phyloP scores from a whole-genome alignment of 2,329 filamentous ascomycete species.

The Ophiostoma sp. region DNA sequence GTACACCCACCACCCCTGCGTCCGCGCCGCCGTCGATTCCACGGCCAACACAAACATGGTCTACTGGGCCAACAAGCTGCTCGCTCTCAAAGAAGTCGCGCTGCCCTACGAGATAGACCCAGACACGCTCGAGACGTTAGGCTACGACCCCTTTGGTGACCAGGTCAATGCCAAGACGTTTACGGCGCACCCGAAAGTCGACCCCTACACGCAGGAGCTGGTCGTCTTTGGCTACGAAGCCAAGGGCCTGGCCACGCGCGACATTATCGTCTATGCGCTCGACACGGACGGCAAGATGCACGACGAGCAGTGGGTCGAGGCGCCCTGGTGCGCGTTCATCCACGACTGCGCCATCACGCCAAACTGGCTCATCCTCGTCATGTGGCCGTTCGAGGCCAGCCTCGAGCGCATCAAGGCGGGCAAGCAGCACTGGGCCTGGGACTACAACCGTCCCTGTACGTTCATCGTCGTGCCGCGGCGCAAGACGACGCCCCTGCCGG shows the following conservation, averaged over 20 bases:
- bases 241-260: constrained; percentile 36
- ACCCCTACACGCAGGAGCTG: constrained; percentile 43
- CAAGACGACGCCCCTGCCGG: constrained; percentile 23
- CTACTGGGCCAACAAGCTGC: constrained; percentile 49
- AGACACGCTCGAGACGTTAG: constrained; percentile 44
- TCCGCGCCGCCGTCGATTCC: constrained; percentile 32
- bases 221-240: constrained; percentile 39
- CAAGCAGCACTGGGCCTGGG: constrained; percentile 38
- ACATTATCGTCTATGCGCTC: constrained; percentile 35
- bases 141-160: constrained; percentile 47
- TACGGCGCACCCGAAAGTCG: constrained; percentile 49
- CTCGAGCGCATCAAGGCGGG: constrained; percentile 38
- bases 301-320: constrained; percentile 34
- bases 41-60: constrained; percentile 49
- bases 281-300: constrained; percentile 30
- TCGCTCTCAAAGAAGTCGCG: constrained; percentile 51
- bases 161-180: constrained; percentile 45
- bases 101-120: constrained; percentile 49
- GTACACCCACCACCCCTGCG: constrained; percentile 16
- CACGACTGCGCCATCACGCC: constrained; percentile 40
- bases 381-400: constrained; percentile 32
- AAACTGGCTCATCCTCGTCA: constrained; percentile 35
- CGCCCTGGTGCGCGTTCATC: constrained; percentile 34
- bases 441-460: constrained; percentile 26
- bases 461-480: constrained; percentile 27